A percentile compares a stretch with the other conserved stretches of the same genome.
phyloP scores from a whole-genome alignment of 345 rosid genomes.

The Cardamine resedifolia region DNA sequence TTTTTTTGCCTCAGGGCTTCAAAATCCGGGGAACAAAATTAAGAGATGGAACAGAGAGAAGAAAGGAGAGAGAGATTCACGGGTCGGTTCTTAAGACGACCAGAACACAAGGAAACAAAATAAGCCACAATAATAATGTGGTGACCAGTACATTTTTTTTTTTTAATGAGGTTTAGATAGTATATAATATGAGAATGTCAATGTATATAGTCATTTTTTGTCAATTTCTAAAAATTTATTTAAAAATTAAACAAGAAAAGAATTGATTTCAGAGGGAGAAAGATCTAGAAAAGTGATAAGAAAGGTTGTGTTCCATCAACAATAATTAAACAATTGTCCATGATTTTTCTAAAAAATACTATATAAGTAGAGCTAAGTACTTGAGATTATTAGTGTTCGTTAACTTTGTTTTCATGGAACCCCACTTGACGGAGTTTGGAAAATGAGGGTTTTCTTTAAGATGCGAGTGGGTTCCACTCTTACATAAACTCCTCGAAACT shows the following conservation, averaged over 20 bases:
- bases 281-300: slow-evolving; percentile 13
- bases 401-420: slow-evolving; percentile 7
- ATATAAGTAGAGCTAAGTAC: neutral
- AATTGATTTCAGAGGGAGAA: neutral
- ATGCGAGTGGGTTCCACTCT: slow-evolving; percentile 7
- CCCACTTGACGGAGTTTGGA: slow-evolving; percentile 2
- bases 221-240: neutral
- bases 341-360: no score
- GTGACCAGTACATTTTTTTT: neutral
- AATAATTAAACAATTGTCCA: neutral
- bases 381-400: neutral
- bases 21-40: neutral
- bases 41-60: slow-evolving; percentile 13
- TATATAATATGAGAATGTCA: neutral
- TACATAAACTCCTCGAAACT: slow-evolving; percentile 1
- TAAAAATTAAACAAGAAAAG: neutral
- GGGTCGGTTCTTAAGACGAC: neutral
- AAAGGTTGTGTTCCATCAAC: neutral
- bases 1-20: neutral
- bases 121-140: neutral
- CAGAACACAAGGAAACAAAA: neutral
- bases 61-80: slow-evolving; percentile 1
- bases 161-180: neutral
- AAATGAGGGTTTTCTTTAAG: neutral
- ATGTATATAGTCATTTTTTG: neutral